Evolutionary conservation across 371 early-diverging fungal genomes (phyloP).

Genomic region (Mortierella sp.): DNA sequence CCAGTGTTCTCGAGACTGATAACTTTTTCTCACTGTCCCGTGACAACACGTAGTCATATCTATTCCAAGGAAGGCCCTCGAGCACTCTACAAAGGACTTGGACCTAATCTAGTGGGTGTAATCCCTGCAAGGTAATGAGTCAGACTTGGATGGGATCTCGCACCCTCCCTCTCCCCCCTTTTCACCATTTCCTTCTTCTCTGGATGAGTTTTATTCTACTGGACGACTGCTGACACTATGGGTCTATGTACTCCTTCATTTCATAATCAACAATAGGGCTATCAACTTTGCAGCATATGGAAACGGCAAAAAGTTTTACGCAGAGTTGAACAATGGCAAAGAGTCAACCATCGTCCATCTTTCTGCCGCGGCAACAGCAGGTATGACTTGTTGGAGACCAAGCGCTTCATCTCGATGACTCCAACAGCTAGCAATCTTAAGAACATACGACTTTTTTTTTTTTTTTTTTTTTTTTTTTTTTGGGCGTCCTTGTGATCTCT

Average conservation of each 20-base stretch:
- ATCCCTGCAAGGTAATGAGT: constrained; percentile 83
- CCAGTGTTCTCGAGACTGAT: too few relatives aligned
- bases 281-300: constrained; percentile 94
- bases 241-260: too few relatives aligned
- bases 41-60: constrained; percentile 61
- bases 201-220: neutral
- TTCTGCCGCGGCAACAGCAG: constrained; percentile 86
- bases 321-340: constrained; percentile 75
- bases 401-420: neutral
- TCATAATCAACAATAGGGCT: constrained; percentile 62
- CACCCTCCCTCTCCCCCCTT: too few relatives aligned
- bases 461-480: too few relatives aligned
- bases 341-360: constrained; percentile 89
- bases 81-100: constrained; percentile 93
- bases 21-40: neutral
- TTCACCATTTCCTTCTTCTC: neutral
- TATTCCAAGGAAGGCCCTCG: constrained; percentile 84
- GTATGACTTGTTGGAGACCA: constrained; percentile 41
- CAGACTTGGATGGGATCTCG: neutral
- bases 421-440: neutral
- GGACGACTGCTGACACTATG: neutral
- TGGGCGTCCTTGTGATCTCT: neutral
- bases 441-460: too few relatives aligned
- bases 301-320: constrained; percentile 83
- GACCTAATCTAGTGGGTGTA: constrained; percentile 93